Base-by-base conservation (phyloP, 495 filamentous ascomycete genomes). In the Pyrenula aspistea region DNA sequence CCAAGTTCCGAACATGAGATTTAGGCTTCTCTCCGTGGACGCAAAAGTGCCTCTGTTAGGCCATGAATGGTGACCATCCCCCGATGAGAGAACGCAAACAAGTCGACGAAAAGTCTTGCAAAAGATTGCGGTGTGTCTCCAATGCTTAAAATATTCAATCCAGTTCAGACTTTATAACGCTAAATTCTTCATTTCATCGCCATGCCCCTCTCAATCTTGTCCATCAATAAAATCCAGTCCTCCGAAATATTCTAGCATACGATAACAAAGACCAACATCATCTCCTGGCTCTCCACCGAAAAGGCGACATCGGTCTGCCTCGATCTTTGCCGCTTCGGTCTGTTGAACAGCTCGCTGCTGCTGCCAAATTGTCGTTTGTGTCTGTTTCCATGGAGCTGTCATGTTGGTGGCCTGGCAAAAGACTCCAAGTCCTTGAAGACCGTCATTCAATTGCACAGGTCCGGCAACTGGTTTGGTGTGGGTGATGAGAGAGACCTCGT, bases 191-290 rank as follows among this genome's bases (percentile, higher is more conserved):
- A n/a, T n/a, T n/a, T n/a, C n/a, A n/a, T 42, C 31, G 31, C 31
- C 31, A 15, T 42, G 15, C 31, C 15, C 15, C 31, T 42, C 15
- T 42, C 31, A 42, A 4, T 42, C 4, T 42, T 42, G 8, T 42
- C 31, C 31, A 56, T 75, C 62, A 60, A 77, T 75, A 62, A 73
- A 77, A 59, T 76, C 74, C 25, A 77, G 70, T 57, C 70, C 71
- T 59, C 66, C 73, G 49, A 77, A 77, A 55, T 72, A 75, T 57
- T 76, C 71, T 15, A 77, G 68, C 74, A 77, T 77, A 31, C 72
- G 68, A 58, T 73, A 69, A 59, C 72, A 76, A 15, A 77, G 69
- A 55, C 58, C 62, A 51, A 72, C 59, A 58, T 77, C 74, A 57
- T 77, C 73, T 23, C 74, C 73, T 21, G 74, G 74, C 60, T 72